Conservation (phyloP, 169 alveolate genomes). For the Neospora caninum region DNA sequence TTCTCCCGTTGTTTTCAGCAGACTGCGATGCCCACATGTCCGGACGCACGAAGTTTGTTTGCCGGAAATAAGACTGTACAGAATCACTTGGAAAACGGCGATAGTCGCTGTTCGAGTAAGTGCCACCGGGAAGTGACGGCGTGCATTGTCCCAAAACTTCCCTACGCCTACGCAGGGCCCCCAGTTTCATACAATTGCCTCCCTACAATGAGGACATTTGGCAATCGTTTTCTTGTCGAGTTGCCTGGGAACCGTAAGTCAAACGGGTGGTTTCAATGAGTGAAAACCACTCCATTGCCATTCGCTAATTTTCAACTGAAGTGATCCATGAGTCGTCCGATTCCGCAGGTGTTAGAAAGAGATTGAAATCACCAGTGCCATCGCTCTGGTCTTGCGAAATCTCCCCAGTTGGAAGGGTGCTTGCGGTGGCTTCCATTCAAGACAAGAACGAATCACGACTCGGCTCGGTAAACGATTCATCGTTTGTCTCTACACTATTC, state of each 20-base stretch:
- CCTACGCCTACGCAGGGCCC: neutral
- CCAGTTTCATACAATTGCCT: neutral
- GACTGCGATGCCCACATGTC: too few species aligned
- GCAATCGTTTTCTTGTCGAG: neutral
- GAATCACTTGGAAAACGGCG: too few species aligned
- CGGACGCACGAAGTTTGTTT: too few species aligned
- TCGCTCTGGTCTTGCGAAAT: neutral
- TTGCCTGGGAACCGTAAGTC: neutral
- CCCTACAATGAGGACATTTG: neutral
- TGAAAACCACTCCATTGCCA: neutral
- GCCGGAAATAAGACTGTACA: too few species aligned
- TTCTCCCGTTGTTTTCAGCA: too few species aligned
- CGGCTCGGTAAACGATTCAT: too few species aligned
- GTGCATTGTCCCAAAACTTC: neutral
- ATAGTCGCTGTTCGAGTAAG: too few species aligned
- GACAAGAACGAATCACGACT: too few species aligned
- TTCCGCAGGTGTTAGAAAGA: neutral
- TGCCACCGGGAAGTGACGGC: too few species aligned
- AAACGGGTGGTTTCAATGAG: neutral
- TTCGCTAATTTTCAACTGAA: neutral
- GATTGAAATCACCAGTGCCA: neutral
- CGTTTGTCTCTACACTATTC: neutral
- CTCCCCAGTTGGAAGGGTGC: too few species aligned
- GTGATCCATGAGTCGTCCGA: constrained; percentile 11
- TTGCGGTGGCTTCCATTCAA: too few species aligned